These are phyloP conservation scores for Fistulifera solaris DNA, from an alignment of 108 stramenopile species.

Conservation along the genomic window DNA sequence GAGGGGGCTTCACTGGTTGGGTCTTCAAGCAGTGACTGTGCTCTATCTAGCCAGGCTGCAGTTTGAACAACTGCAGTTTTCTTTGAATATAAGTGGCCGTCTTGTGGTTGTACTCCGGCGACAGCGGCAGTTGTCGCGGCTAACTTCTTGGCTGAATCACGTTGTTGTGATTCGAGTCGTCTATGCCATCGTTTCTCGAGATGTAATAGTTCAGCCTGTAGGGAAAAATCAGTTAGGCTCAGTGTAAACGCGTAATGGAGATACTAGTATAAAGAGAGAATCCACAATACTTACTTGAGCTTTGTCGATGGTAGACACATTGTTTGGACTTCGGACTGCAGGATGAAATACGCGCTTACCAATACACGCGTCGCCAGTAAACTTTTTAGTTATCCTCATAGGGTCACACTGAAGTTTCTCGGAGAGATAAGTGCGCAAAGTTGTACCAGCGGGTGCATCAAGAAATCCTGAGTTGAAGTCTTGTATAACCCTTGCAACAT, in stretches of 20 bases:
- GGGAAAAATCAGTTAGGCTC: constrained; percentile 6
- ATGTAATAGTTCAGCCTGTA: constrained; percentile 52
- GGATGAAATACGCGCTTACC: constrained; percentile 91
- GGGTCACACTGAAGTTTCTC: constrained; percentile 97
- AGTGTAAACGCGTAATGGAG: background rate
- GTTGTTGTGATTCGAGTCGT: constrained; percentile 65
- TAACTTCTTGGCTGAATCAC: constrained; percentile 60
- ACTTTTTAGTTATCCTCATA: constrained; percentile 99
- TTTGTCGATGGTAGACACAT: constrained; percentile 48
- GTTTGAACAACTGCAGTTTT: constrained; percentile 40
- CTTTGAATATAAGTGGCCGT: background rate
- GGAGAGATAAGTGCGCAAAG: constrained; percentile 87
- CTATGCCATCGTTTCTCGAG: constrained; percentile 64
- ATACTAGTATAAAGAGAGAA: constrained; percentile 1
- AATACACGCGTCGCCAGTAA: constrained; percentile 89
- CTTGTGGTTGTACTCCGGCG: constrained; percentile 11
- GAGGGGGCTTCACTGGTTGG: background rate
- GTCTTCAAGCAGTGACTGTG: constrained; percentile 41
- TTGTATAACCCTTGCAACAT: constrained; percentile 82
- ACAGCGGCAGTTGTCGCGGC: constrained; percentile 57
- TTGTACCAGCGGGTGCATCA: constrained; percentile 90
- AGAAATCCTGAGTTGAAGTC: constrained; percentile 92
- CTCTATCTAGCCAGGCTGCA: constrained; percentile 64
- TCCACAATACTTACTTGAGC: constrained; percentile 38
- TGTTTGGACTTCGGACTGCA: constrained; percentile 38